Evolutionary conservation across 176 grass and related monocot species (phyloP), one percentile per base, ranked within the genome.

Genomic region (Hyparrhenia diplandra): DNA sequence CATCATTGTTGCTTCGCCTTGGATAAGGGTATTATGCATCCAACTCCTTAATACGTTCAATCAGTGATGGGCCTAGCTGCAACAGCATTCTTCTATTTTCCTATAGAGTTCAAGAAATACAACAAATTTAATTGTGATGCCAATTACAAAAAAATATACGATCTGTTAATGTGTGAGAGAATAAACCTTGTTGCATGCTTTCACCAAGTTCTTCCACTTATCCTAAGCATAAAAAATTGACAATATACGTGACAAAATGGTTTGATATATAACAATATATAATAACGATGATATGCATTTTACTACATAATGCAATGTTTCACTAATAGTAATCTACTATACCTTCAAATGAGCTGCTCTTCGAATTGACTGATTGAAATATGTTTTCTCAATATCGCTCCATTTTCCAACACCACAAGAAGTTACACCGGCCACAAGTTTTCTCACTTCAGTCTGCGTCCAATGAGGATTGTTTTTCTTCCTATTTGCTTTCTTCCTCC

Each of bases 131-230:
- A 35, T 65, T 32, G 25, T 0, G 7, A 34, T 16, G 30, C 2
- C 20, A 30, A 35, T 13, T 18, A 55, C 13, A 52, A 21, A 54
- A n/a, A 54, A n/a, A 17, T 54, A 55, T 55, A n/a, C 2, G 2
- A n/a, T 54, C 0, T 21, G n/a, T 54, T 55, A 9, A 55, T 21
- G 20, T 55, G 8, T 55, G 51, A n/a, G 51, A 55, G 51, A 71
- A 29, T 46, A 28, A 28, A 71, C 68, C 69, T 71, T 71, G 1
- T 71, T 71, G 69, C 25, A 47, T 0, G 69, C 41, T 71, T 71
- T 71, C 8, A 47, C 41, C 14, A 71, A 47, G 25, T 71, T 71
- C 69, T 46, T 71, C 69, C 69, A 71, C 69, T 71, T 71, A 47
- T 47, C 69, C 69, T 71, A 27, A 71, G 24, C 7, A 71, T 17